These are phyloP conservation scores for Casaregolazyma lundiana DNA, from an alignment of 1,139 yeast genomes.

Conservation along the genomic window DNA sequence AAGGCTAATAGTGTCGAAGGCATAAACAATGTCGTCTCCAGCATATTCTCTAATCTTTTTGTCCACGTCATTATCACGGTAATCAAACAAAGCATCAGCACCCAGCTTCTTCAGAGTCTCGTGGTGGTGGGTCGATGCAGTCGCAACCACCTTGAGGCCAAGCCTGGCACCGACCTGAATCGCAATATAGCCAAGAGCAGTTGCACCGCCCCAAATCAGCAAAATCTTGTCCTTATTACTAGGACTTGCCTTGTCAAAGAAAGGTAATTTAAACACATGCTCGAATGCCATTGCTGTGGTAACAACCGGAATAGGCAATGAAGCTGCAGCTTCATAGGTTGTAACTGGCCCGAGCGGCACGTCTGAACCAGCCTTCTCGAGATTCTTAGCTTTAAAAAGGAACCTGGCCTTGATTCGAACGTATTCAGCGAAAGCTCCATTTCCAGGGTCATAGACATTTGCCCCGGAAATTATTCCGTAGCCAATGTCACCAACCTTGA, in stretches of 20 bases:
- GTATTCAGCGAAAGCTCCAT: conserved; percentile 62
- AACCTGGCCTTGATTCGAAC: conserved; percentile 27
- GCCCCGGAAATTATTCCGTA: conserved; percentile 43
- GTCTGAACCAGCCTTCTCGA: conserved; percentile 16
- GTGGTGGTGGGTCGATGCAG: conserved; percentile 46
- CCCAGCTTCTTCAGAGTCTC: conserved; percentile 45
- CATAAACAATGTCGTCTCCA: conserved; percentile 44
- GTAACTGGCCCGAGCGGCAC: conserved; percentile 39
- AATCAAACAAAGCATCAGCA: conserved; percentile 57
- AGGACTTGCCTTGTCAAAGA: conserved; percentile 12
- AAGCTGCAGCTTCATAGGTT: conserved; percentile 59
- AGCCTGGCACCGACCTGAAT: conserved; percentile 48
- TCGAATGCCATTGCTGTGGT: conserved; percentile 21
- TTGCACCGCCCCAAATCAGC: conserved; percentile 62
- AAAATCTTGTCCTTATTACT: conserved; percentile 26
- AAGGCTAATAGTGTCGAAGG: conserved; percentile 51
- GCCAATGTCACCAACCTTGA: conserved; percentile 52
- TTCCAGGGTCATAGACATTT: conserved; percentile 32
- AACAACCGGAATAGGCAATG: conserved; percentile 42
- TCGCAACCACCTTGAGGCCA: conserved; percentile 52
- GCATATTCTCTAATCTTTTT: conserved; percentile 44
- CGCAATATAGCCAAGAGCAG: conserved; percentile 51
- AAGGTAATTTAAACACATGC: conserved; percentile 17
- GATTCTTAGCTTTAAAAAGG: conserved; percentile 21
- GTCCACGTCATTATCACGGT: conserved; percentile 50